These are phyloP conservation scores for Starmerella apis DNA, from an alignment of 805 yeast species.

Conservation along the genomic window DNA sequence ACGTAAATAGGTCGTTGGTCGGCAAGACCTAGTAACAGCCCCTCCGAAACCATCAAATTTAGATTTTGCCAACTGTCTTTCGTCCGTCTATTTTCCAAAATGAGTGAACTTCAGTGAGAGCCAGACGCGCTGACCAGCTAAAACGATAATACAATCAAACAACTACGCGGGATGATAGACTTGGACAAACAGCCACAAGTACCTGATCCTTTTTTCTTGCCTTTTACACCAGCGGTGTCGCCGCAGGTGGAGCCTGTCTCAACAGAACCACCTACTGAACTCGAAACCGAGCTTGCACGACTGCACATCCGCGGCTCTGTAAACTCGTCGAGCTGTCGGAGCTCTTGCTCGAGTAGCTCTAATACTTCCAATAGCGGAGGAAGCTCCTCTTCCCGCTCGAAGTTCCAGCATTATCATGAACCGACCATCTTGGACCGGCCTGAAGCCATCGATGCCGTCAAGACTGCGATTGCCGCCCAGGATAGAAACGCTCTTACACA, in stretches of 20 bases:
- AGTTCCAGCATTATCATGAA: constrained; percentile 31
- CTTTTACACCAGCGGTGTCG: background rate
- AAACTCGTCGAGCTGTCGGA: background rate
- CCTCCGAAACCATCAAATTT: background rate
- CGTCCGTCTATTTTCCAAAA: background rate
- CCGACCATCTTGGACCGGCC: constrained; percentile 41
- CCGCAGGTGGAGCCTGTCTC: background rate
- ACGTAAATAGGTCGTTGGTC: background rate
- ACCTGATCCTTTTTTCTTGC: background rate
- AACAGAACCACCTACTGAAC: background rate
- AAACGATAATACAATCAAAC: background rate
- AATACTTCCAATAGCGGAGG: background rate
- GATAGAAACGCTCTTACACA: constrained; percentile 69
- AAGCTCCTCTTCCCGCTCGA: constrained; percentile 11
- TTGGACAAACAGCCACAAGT: background rate
- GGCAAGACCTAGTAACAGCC: background rate
- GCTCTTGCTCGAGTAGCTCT: constrained; percentile 6
- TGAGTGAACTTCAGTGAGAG: background rate
- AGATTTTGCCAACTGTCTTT: background rate
- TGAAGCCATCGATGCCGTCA: constrained; percentile 45
- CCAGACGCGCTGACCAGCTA: background rate
- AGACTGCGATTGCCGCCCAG: constrained; percentile 44
- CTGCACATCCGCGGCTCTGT: background rate
- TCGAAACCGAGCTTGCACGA: constrained; percentile 1
- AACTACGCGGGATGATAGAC: background rate